Base-by-base conservation (phyloP, 1,139 yeast genomes). In the Pichia norvegensis region DNA sequence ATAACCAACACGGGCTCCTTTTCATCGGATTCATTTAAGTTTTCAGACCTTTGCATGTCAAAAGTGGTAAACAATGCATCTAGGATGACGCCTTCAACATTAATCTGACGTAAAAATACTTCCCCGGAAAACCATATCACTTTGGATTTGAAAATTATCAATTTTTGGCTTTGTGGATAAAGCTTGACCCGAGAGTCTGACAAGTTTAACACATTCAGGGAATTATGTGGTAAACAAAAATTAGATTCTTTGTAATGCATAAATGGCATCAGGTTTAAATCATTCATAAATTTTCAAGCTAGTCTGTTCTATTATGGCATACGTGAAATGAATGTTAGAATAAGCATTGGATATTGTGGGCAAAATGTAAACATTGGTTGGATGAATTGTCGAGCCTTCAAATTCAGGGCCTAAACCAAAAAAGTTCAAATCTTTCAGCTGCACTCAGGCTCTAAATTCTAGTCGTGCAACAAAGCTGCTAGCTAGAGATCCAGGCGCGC, bases 101-200 rank as follows among this genome's bases (percentile, higher is more conserved):
- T 64, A 49, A 82, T 66, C 46, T 70, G 74, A 43, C 79, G 68
- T 27, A 74, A 60, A 8, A 79, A 59, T 4, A 70, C 56, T 2
- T 76, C 73, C 13, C 83, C 83, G 43, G 68, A 66, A 38, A 73
- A 62, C 70, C 80, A 70, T 20, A 67, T 55, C 8, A 76, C 77
- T 21, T 43, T 45, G 11, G 40, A 47, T 4, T 41, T 36, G 38
- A 38, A 49, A 9, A 52, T 48, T 20, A 47, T 27, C 4, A 53
- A 33, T 16, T 39, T 46, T 23, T 43, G 49, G 2, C 27, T 33
- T 3, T 23, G 36, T 6, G 42, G 40, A 20, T 42, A 45, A 11
- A 46, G 29, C 22, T 49, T 47, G 4, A 47, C 44, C 4, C 27
- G 38, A 16, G 40, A 45, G 14, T 35, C 19, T 9, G 40, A 16